Evolutionary conservation across 2,329 filamentous ascomycete species (phyloP).

Genomic region (Daldinia sp.): DNA sequence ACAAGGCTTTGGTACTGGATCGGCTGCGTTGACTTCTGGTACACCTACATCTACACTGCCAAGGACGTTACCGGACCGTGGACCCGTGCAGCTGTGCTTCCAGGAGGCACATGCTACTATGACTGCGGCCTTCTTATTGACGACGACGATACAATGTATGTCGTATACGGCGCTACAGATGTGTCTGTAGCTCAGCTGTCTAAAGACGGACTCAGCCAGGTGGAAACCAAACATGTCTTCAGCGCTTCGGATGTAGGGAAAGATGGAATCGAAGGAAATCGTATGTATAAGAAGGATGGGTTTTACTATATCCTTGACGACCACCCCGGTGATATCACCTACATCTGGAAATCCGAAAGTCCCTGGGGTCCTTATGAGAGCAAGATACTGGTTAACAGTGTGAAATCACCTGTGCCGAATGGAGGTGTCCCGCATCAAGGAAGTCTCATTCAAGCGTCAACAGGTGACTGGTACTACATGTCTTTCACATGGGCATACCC

Average conservation of each 20-base stretch:
- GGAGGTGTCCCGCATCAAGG: constrained; percentile 67
- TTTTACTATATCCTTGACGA: constrained; percentile 67
- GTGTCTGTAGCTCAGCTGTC: constrained; percentile 65
- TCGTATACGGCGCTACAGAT: constrained; percentile 64
- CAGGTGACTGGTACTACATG: constrained; percentile 70
- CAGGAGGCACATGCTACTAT: constrained; percentile 63
- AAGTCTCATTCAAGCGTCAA: constrained; percentile 63
- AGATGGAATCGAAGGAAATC: constrained; percentile 51
- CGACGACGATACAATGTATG: constrained; percentile 69
- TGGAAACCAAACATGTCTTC: constrained; percentile 60
- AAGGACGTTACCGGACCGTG: constrained; percentile 57
- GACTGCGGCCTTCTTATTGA: constrained; percentile 70
- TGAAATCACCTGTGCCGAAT: constrained; percentile 58
- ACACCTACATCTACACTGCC: constrained; percentile 67
- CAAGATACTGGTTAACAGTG: constrained; percentile 58
- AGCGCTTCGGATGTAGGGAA: constrained; percentile 53
- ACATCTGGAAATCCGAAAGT: constrained; percentile 62
- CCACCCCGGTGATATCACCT: constrained; percentile 59
- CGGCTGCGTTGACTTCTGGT: constrained; percentile 64
- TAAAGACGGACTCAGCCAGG: constrained; percentile 60
- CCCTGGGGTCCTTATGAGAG: constrained; percentile 66
- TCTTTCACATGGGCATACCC: constrained; percentile 69
- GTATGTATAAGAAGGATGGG: constrained; percentile 69
- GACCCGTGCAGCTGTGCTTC: constrained; percentile 54
- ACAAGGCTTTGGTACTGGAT: constrained; percentile 68